Conservation (phyloP, 2,329 filamentous ascomycete genomes). For the Lasiodiplodia theobromae region DNA sequence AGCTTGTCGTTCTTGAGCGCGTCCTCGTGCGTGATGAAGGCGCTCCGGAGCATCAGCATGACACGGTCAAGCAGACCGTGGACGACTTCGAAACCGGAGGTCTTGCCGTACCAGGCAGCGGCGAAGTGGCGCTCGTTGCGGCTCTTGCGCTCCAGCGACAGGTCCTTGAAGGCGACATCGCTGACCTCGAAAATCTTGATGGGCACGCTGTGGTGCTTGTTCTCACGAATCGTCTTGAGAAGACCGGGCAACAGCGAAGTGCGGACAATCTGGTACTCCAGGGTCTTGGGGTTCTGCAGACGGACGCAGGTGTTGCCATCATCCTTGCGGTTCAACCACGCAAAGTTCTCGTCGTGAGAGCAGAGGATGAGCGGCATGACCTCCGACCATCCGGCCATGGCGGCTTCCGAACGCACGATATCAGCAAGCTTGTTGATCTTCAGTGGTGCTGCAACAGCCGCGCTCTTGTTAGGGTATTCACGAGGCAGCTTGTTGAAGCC, state of each 20-base stretch:
- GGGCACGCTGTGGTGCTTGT: conserved; percentile 85
- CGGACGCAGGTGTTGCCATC: conserved; percentile 83
- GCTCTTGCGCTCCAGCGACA: conserved; percentile 79
- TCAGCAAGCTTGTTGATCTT: conserved; percentile 94
- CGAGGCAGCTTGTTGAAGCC: conserved; percentile 96
- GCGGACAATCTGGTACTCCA: conserved; percentile 91
- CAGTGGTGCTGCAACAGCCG: conserved; percentile 84
- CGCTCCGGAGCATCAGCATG: conserved; percentile 87
- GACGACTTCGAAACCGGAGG: conserved; percentile 91
- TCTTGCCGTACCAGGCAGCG: conserved; percentile 95
- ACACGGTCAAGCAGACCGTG: conserved; percentile 92
- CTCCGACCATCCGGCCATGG: conserved; percentile 95
- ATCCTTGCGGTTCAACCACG: conserved; percentile 88
- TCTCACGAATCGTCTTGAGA: conserved; percentile 92
- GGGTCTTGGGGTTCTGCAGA: conserved; percentile 90
- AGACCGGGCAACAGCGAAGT: conserved; percentile 86
- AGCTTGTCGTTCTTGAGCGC: conserved; percentile 66
- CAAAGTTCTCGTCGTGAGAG: conserved; percentile 98
- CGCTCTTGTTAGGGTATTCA: conserved; percentile 83
- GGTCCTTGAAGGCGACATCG: conserved; percentile 91
- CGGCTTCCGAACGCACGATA: conserved; percentile 86
- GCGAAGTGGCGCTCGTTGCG: conserved; percentile 95
- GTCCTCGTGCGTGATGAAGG: conserved; percentile 80
- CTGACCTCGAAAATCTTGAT: conserved; percentile 93
- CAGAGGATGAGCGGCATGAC: conserved; percentile 96